Evolutionary conservation across 1,284 basidiomycete species (phyloP).

Genomic region (Cutaneotrichosporon dermatis): DNA sequence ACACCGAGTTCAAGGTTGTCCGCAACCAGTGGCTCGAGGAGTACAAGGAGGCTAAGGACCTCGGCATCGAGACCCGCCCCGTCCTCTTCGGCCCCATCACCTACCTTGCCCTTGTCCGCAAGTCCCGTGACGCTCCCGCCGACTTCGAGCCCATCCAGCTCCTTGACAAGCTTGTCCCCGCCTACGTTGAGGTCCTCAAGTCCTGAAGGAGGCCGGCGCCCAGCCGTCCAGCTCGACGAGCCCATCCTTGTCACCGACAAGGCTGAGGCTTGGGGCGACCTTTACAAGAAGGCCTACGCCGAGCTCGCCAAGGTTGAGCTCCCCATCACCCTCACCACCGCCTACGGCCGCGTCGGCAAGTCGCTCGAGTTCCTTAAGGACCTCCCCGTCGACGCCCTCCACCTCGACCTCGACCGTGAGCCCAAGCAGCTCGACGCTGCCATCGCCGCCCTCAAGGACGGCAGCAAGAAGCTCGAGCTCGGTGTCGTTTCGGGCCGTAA

Average conservation of each 20-base stretch:
- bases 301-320: slow-evolving; percentile 77
- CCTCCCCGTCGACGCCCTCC: slow-evolving; percentile 89
- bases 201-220: slow-evolving; percentile 91
- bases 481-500: slow-evolving; percentile 98
- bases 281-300: slow-evolving; percentile 78
- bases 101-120: slow-evolving; percentile 91
- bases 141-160: slow-evolving; percentile 89
- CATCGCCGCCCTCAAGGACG: slow-evolving; percentile 75
- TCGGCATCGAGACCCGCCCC: slow-evolving; percentile 87
- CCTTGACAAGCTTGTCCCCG: slow-evolving; percentile 80
- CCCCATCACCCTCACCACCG: slow-evolving; percentile 89
- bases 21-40: slow-evolving; percentile 94
- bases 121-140: slow-evolving; percentile 74
- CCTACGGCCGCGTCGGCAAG: slow-evolving; percentile 92
- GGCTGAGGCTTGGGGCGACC: slow-evolving; percentile 71
- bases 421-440: slow-evolving; percentile 84
- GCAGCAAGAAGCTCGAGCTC: slow-evolving; percentile 78
- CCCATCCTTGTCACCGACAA: slow-evolving; percentile 91
- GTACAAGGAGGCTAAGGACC: slow-evolving; percentile 89
- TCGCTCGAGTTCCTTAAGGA: slow-evolving; percentile 87
- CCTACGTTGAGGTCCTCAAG: slow-evolving; percentile 86
- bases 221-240: slow-evolving; percentile 97
- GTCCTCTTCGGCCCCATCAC: slow-evolving; percentile 95
- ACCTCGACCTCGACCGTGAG: slow-evolving; percentile 94
- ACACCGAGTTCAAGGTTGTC: slow-evolving; percentile 89